Percentiles rank a stretch among this genome's conserved stretches.
These are phyloP conservation scores for Ceratocystis cubensis DNA, from an alignment of 2,329 filamentous ascomycete genomes.

Conservation along the genomic window DNA sequence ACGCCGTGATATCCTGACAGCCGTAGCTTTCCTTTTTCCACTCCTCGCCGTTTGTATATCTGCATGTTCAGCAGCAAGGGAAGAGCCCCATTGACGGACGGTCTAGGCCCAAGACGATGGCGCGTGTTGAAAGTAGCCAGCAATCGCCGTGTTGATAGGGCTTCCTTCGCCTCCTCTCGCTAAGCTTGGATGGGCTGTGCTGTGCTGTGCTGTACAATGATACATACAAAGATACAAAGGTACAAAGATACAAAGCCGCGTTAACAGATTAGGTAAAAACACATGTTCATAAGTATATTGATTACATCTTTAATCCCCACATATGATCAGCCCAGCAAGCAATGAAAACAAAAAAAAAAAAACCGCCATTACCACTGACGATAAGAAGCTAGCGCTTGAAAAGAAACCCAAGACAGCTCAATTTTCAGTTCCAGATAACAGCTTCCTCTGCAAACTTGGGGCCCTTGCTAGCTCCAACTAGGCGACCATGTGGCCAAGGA, in stretches of 20 bases:
- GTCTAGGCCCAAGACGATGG: neutral
- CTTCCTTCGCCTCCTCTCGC: neutral
- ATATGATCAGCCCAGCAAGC: neutral
- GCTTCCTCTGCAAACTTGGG: neutral
- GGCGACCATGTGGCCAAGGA: constrained; percentile 7
- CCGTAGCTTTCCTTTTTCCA: neutral
- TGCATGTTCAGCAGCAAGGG: neutral
- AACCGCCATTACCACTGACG: neutral
- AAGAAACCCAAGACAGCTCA: neutral
- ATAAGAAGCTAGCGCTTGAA: neutral
- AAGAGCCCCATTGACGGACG: neutral
- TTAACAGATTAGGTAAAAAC: neutral
- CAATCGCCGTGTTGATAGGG: neutral
- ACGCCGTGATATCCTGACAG: neutral
- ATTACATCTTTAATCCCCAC: neutral
- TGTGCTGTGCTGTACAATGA: too few relatives aligned
- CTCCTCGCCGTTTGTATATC: neutral
- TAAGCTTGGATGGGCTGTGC: neutral
- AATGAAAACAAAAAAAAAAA: neutral
- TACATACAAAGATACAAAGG: too few relatives aligned
- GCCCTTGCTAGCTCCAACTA: constrained; percentile 1
- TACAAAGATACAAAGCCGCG: neutral
- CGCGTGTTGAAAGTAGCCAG: neutral
- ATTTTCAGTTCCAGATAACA: neutral
- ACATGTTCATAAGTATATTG: neutral